Evolutionary conservation across 75 land plant species (phyloP).

Genomic region (Cryptomeria japonica): DNA sequence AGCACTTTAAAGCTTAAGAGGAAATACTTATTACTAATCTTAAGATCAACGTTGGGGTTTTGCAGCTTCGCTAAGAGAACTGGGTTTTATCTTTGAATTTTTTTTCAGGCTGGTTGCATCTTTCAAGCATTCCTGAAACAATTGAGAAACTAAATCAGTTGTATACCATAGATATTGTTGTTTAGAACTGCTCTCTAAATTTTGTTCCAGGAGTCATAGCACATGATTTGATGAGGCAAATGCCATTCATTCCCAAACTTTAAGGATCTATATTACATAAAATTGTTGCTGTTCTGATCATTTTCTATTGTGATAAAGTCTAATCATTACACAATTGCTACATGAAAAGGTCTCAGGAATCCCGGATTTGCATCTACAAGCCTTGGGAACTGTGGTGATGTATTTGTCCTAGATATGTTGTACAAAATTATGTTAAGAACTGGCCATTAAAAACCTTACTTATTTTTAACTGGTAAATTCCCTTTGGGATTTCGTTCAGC

Average conservation of each 20-base stretch:
- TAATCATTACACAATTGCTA: background rate
- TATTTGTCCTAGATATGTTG: background rate
- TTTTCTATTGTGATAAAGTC: background rate
- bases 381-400: background rate
- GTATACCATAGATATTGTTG: background rate
- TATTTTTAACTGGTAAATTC: background rate
- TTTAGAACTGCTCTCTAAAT: background rate
- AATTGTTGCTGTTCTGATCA: background rate
- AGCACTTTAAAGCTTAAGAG: too few species aligned
- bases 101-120: background rate
- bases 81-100: background rate
- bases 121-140: background rate
- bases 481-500: too few species aligned
- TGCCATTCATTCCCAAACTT: background rate
- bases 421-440: too few species aligned
- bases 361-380: background rate
- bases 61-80: too few species aligned
- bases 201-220: background rate
- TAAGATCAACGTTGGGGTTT: too few species aligned
- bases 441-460: background rate
- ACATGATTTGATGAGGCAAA: background rate
- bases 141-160: background rate
- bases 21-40: too few species aligned
- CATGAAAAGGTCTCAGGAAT: background rate
- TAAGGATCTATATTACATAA: background rate